Base-by-base conservation (phyloP, 768 basidiomycete genomes). In the Infundibulicybe gibba region DNA sequence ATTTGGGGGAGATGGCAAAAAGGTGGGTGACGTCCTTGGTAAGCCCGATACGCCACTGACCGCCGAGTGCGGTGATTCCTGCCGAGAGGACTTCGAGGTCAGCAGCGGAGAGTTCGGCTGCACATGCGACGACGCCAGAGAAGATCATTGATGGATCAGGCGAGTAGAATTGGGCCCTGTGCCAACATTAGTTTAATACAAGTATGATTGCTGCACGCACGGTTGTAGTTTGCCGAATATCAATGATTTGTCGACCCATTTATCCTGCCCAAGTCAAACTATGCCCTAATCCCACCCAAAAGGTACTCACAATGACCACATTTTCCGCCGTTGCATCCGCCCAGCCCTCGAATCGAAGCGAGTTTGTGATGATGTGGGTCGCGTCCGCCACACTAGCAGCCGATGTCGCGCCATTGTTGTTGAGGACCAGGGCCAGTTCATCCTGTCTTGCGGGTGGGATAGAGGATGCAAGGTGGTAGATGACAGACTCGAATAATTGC, bases 1-100 rank as follows among this genome's bases (percentile, higher is more conserved):
- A 80, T 2, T 69, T 69, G 46, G 71, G 51, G 69, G 0, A 65
- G 31, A 85, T 64, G 25, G 81, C 80, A 54, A 94, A 42, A 95
- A 83, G 76, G 60, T 95, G 94, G 0, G 94, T 94, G 16, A 92
- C 86, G 48, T 95, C 93, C 48, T 78, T 75, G 0, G 91, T 93
- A 41, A 94, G 76, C 8, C 80, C 82, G 0, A 67, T 65, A 19
- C 89, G 78, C 82, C 83, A 90, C 62, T 90, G 85, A 0, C 94
- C 94, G 2, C 94, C 93, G 3, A 90, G 77, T 0, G 83, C 79
- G 2, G 75, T 73, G 21, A 94, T 79, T 0, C 84, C 88, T 0
- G 83, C 85, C 0, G 77, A 75, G 34, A 95, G 76, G 2, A 85
- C 79, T 57, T 89, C 87, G 20, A 81, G 64, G 61, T 95, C 93